A percentile compares a stretch with the other conserved stretches of the same genome.
phyloP scores from a whole-genome alignment of 2,329 filamentous ascomycete genomes.

The Fusarium cicatricum region DNA sequence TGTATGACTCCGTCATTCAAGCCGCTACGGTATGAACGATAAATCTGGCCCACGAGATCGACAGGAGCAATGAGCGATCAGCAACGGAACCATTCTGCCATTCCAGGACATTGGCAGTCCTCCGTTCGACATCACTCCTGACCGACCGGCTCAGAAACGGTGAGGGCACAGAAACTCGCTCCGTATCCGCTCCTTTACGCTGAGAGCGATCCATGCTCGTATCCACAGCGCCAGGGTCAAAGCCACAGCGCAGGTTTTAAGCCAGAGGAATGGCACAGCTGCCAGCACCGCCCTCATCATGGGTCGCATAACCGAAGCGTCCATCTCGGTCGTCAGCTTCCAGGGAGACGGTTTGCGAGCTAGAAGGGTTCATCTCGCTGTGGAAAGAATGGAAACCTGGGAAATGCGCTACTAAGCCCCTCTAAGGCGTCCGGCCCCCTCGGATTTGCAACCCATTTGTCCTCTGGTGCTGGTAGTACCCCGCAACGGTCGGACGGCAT shows the following conservation, averaged over 20 bases:
- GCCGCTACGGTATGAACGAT: slow-evolving; percentile 6
- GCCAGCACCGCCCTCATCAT: background rate
- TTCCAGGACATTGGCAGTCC: slow-evolving; percentile 12
- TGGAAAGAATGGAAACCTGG: slow-evolving; percentile 36
- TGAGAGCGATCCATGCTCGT: slow-evolving; percentile 23
- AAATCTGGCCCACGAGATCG: slow-evolving; percentile 32
- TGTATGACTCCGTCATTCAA: slow-evolving; percentile 23
- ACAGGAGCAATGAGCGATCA: slow-evolving; percentile 36
- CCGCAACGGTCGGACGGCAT: slow-evolving; percentile 42
- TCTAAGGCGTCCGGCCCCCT: slow-evolving; percentile 33
- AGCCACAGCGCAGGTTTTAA: slow-evolving; percentile 12
- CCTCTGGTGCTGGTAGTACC: slow-evolving; percentile 33
- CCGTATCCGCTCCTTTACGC: slow-evolving; percentile 11
- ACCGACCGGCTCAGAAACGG: slow-evolving; percentile 2
- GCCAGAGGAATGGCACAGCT: slow-evolving; percentile 18
- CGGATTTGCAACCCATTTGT: slow-evolving; percentile 43
- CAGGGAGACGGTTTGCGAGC: slow-evolving; percentile 19
- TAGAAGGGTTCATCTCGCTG: slow-evolving; percentile 34
- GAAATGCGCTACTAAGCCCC: slow-evolving; percentile 27
- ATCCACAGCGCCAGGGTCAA: slow-evolving; percentile 21
- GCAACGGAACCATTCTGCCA: slow-evolving; percentile 25
- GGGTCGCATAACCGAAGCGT: background rate
- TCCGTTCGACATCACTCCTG: slow-evolving; percentile 5
- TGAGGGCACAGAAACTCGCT: background rate
- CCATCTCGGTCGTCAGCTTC: slow-evolving; percentile 6